phyloP scores from a whole-genome alignment of 2,329 filamentous ascomycete genomes.

The Colletotrichum lupini region DNA sequence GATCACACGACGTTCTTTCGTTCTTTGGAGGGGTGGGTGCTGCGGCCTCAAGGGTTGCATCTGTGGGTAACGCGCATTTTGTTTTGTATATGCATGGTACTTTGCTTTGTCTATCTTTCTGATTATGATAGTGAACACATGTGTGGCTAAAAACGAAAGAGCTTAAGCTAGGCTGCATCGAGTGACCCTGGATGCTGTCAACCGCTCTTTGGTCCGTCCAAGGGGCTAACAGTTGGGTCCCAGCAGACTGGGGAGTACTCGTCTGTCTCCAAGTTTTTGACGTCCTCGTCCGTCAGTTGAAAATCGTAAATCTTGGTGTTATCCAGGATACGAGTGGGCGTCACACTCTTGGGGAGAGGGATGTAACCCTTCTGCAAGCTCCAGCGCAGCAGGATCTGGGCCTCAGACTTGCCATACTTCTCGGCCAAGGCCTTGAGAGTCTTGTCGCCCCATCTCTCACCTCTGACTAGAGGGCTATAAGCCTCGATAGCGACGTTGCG shows the following conservation, averaged over 20 bases:
- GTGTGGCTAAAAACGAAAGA: background rate
- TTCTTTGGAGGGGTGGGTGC: background rate
- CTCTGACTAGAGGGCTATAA: conserved; percentile 71
- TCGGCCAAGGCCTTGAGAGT: conserved; percentile 72
- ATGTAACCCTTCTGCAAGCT: conserved; percentile 82
- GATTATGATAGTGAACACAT: background rate
- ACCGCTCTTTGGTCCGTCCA: conserved; percentile 48
- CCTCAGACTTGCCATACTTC: conserved; percentile 79
- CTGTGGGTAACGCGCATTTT: background rate
- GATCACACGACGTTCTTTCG: background rate
- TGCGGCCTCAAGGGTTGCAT: background rate
- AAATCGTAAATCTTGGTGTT: conserved; percentile 70
- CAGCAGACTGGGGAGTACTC: conserved; percentile 67
- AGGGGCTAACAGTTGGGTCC: conserved; percentile 63
- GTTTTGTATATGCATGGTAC: background rate
- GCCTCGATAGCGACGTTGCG: conserved; percentile 72
- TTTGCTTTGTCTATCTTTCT: background rate
- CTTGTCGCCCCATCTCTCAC: conserved; percentile 77
- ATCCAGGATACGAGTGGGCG: conserved; percentile 71
- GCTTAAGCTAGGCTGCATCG: background rate
- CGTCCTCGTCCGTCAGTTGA: conserved; percentile 63
- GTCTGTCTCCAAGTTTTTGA: conserved; percentile 59
- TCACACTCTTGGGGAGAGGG: conserved; percentile 80
- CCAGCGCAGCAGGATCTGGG: conserved; percentile 84
- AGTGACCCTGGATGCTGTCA: background rate